Percentiles rank a stretch among this genome's conserved stretches.
These are phyloP conservation scores for Saprolegnia diclina DNA, from an alignment of 352 stramenopile genomes.

Conservation along the genomic window DNA sequence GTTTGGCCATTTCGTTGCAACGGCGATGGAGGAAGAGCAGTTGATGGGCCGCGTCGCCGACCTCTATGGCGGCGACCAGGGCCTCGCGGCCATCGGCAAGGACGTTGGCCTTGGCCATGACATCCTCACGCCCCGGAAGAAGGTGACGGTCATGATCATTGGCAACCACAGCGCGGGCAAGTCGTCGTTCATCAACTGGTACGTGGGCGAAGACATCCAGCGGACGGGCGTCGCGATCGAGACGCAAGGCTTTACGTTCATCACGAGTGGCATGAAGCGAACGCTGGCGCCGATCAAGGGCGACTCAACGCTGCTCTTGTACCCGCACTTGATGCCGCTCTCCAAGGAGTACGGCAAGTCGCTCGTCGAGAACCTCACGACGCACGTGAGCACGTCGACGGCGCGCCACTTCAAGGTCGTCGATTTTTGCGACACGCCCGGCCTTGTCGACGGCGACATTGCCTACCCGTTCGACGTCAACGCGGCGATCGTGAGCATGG, in stretches of 20 bases:
- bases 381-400: constrained; percentile 51
- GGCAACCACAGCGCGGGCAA: constrained; percentile 73
- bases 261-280: constrained; percentile 52
- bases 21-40: constrained; percentile 25
- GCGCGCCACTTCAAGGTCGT: constrained; percentile 52
- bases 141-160: constrained; percentile 63
- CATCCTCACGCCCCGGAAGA: constrained; percentile 50
- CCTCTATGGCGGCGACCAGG: constrained; percentile 7
- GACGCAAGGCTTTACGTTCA: constrained; percentile 60
- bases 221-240: constrained; percentile 60
- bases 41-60: constrained; percentile 24
- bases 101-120: constrained; percentile 31
- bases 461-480: constrained; percentile 67
- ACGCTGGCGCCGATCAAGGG: constrained; percentile 56
- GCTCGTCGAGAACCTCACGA: constrained; percentile 54
- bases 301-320: constrained; percentile 55
- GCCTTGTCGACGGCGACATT: constrained; percentile 60
- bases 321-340: constrained; percentile 46
- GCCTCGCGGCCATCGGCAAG: constrained; percentile 18
- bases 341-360: constrained; percentile 53
- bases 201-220: constrained; percentile 49
- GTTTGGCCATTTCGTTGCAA: not conserved
- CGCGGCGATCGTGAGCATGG: constrained; percentile 48
- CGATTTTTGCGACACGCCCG: constrained; percentile 68
- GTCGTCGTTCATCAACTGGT: constrained; percentile 74